Evolutionary conservation across 2,329 filamentous ascomycete genomes (phyloP).

Genomic region (Aspergillus pseudoterreus): DNA sequence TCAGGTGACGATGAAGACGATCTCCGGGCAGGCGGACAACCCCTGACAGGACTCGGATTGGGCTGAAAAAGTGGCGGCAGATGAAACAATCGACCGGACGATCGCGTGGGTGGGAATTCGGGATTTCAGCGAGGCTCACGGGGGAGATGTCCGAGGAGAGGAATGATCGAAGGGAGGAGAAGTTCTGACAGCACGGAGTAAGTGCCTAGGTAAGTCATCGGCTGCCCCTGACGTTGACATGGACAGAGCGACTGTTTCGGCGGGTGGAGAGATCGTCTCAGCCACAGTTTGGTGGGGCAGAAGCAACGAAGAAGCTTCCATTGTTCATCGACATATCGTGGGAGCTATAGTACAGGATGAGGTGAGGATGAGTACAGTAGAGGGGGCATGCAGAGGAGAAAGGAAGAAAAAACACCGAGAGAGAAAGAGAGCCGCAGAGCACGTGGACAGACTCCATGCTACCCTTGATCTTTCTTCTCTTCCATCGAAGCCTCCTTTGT

Average conservation of each 20-base stretch:
- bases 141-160: slow-evolving; percentile 5
- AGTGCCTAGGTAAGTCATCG: neutral
- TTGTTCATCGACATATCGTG: neutral
- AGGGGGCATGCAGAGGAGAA: neutral
- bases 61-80: slow-evolving; percentile 11
- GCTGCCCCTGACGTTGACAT: neutral
- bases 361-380: neutral
- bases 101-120: slow-evolving; percentile 1
- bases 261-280: slow-evolving; percentile 16
- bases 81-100: slow-evolving; percentile 13
- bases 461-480: neutral
- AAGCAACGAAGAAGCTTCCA: slow-evolving; percentile 14
- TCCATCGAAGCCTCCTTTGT: neutral
- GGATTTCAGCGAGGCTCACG: neutral
- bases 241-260: slow-evolving; percentile 6
- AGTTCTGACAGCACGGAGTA: too few species aligned
- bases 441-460: neutral
- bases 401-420: neutral
- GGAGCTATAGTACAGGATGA: neutral
- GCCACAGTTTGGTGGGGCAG: slow-evolving; percentile 9
- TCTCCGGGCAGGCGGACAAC: neutral
- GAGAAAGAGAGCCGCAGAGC: neutral
- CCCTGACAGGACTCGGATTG: slow-evolving; percentile 3
- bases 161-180: slow-evolving; percentile 1
- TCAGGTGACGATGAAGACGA: neutral